phyloP scores from a whole-genome alignment of 345 rosid species.

The Salix viminalis region DNA sequence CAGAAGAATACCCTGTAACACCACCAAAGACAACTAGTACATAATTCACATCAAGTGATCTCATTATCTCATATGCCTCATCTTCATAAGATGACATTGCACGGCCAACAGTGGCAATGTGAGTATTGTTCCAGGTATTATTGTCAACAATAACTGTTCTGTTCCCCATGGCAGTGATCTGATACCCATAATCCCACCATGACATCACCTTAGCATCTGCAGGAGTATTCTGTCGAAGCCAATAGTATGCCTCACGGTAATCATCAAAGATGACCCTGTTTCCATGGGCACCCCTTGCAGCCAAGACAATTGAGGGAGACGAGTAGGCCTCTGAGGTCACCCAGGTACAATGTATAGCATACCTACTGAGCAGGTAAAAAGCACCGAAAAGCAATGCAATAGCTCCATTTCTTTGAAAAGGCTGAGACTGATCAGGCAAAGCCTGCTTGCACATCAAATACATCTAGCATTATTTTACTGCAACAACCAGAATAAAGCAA shows the following conservation, averaged over 20 bases:
- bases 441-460: constrained; percentile 45
- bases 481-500: not conserved
- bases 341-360: constrained; percentile 94
- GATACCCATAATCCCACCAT: constrained; percentile 99
- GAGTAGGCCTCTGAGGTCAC: constrained; percentile 99
- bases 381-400: constrained; percentile 79
- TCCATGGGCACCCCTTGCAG: constrained; percentile 99
- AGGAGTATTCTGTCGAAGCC: constrained; percentile 98
- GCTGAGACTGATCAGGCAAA: constrained; percentile 88
- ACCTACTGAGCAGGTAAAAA: constrained; percentile 85
- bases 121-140: constrained; percentile 99
- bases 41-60: constrained; percentile 92
- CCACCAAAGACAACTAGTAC: constrained; percentile 98
- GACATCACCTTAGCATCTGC: constrained; percentile 98
- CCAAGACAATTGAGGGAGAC: constrained; percentile 94
- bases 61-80: constrained; percentile 93
- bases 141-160: constrained; percentile 98
- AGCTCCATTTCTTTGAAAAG: constrained; percentile 85
- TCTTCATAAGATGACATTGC: constrained; percentile 99
- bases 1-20: constrained; percentile 98
- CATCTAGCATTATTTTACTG: not conserved
- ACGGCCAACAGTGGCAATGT: constrained; percentile 99
- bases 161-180: constrained; percentile 99
- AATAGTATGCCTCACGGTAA: constrained; percentile 98
- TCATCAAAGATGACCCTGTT: constrained; percentile 91